Evolutionary conservation across 1,139 yeast species (phyloP).

Genomic region (Dujonia santamariae): DNA sequence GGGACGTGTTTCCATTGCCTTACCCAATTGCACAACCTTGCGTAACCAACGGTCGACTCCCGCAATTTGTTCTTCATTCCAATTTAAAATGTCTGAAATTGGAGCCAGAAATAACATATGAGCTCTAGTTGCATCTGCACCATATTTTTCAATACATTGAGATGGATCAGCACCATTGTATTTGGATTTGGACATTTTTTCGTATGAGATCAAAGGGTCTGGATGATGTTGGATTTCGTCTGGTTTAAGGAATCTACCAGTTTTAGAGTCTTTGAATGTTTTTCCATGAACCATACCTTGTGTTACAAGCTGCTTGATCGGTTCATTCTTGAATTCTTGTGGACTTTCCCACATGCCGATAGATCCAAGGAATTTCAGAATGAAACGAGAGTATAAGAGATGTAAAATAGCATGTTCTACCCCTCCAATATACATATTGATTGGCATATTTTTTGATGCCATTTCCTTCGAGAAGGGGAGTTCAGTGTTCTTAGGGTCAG

Average conservation of each 20-base stretch:
- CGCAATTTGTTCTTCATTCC: slow-evolving; percentile 86
- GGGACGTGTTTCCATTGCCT: slow-evolving; percentile 10
- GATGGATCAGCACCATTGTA: slow-evolving; percentile 92
- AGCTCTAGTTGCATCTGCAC: slow-evolving; percentile 94
- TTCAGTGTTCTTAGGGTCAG: slow-evolving; percentile 63
- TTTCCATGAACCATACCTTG: slow-evolving; percentile 99
- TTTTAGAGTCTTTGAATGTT: slow-evolving; percentile 70
- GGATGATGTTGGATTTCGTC: slow-evolving; percentile 55
- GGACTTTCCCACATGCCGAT: slow-evolving; percentile 51
- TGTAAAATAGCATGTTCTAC: slow-evolving; percentile 96
- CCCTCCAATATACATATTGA: slow-evolving; percentile 90
- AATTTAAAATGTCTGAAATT: slow-evolving; percentile 70
- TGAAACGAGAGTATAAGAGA: slow-evolving; percentile 77
- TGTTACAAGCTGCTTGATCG: slow-evolving; percentile 74
- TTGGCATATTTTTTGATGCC: slow-evolving; percentile 69
- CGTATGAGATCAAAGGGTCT: slow-evolving; percentile 52
- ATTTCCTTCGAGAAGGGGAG: slow-evolving; percentile 50
- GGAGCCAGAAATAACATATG: slow-evolving; percentile 95
- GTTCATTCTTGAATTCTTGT: slow-evolving; percentile 57
- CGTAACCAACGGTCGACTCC: slow-evolving; percentile 88
- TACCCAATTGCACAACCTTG: slow-evolving; percentile 51
- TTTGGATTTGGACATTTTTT: slow-evolving; percentile 96
- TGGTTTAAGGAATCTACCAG: slow-evolving; percentile 74
- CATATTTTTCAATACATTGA: slow-evolving; percentile 70
- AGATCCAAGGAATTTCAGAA: slow-evolving; percentile 71